phyloP scores from a whole-genome alignment of 2,329 filamentous ascomycete species.

The Calonectria honghensis region DNA sequence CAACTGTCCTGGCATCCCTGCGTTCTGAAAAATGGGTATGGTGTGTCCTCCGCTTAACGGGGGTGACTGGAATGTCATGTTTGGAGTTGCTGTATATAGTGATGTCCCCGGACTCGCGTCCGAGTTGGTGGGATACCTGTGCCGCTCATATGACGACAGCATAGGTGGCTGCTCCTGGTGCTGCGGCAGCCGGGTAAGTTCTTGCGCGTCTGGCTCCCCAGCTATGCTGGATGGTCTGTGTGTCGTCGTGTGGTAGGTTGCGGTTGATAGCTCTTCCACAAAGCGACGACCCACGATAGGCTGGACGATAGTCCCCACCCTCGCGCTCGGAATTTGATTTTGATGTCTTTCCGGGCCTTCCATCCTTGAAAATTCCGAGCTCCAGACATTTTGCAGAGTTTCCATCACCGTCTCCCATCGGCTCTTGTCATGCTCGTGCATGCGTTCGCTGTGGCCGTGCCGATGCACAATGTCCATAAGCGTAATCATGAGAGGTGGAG shows the following conservation, averaged over 20 bases:
- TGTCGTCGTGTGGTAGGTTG: slow-evolving; percentile 48
- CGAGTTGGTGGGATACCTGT: slow-evolving; percentile 46
- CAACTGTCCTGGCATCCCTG: slow-evolving; percentile 50
- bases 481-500: slow-evolving; percentile 59
- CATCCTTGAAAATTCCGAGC: slow-evolving; percentile 37
- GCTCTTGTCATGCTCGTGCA: slow-evolving; percentile 59
- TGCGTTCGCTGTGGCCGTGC: slow-evolving; percentile 54
- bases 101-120: slow-evolving; percentile 49
- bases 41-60: slow-evolving; percentile 46
- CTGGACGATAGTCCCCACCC: slow-evolving; percentile 45
- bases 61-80: slow-evolving; percentile 52
- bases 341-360: slow-evolving; percentile 50
- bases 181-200: slow-evolving; percentile 51
- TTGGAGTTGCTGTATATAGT: slow-evolving; percentile 51
- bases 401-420: slow-evolving; percentile 58
- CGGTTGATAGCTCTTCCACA: slow-evolving; percentile 56
- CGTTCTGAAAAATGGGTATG: slow-evolving; percentile 48
- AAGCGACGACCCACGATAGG: slow-evolving; percentile 47
- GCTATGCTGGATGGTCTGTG: slow-evolving; percentile 50
- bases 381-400: slow-evolving; percentile 56
- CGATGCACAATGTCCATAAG: slow-evolving; percentile 61
- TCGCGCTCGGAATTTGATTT: slow-evolving; percentile 36
- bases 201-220: slow-evolving; percentile 47
- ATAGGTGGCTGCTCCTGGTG: slow-evolving; percentile 41
- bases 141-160: slow-evolving; percentile 48